Percentiles rank a stretch among this genome's conserved stretches.
Conservation (phyloP, 257 asterid genomes). For the Solanum medicagineum region DNA sequence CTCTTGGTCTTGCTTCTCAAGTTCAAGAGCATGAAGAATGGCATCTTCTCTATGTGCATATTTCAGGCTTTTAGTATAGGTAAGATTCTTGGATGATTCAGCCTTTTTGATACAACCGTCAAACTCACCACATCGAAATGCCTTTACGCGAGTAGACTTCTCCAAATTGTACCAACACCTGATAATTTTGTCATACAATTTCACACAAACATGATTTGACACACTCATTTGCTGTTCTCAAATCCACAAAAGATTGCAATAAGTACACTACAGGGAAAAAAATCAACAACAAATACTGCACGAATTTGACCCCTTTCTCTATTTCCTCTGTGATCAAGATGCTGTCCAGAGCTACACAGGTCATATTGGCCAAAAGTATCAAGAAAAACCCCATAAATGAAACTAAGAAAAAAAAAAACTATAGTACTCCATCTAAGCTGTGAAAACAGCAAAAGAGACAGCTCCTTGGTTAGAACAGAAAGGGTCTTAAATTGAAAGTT, state of each 20-base stretch:
- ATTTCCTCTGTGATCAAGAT: neutral
- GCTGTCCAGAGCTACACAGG: neutral
- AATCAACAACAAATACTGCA: neutral
- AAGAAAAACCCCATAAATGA: neutral
- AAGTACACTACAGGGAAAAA: neutral
- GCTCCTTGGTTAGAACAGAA: neutral
- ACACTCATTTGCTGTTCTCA: neutral
- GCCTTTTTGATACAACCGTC: conserved; percentile 16
- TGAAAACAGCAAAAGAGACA: neutral
- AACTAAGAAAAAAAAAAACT: neutral
- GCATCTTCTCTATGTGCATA: conserved; percentile 11
- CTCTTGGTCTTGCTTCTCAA: conserved; percentile 16
- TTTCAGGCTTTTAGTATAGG: neutral
- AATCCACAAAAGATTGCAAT: neutral
- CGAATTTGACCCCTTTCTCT: neutral
- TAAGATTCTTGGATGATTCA: neutral
- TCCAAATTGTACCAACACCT: conserved; percentile 33
- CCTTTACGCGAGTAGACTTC: conserved; percentile 15
- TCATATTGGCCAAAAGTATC: neutral
- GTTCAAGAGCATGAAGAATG: conserved; percentile 13
- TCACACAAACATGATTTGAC: neutral
- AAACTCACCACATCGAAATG: conserved; percentile 21
- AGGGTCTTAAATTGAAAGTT: neutral
- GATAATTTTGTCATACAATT: neutral
- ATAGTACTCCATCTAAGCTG: neutral